Evolutionary conservation across 352 stramenopile genomes (phyloP).

Genomic region (Thalassiosira delicatula): DNA sequence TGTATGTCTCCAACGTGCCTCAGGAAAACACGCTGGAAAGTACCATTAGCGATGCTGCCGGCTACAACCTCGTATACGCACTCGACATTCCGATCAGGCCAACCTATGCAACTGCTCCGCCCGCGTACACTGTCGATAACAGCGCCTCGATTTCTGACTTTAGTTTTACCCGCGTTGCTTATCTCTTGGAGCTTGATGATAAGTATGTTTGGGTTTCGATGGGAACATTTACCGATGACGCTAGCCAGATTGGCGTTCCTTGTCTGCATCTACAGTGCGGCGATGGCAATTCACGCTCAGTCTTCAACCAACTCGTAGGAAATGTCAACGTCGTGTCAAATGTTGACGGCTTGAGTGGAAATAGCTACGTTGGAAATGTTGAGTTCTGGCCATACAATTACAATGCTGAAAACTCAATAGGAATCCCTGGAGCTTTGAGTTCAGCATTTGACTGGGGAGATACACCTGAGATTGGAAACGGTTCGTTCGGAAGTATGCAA

Average conservation of each 20-base stretch:
- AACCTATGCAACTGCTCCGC: no score
- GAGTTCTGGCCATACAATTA: constrained; percentile 2
- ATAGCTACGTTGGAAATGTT: background rate
- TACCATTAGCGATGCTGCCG: background rate
- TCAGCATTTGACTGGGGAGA: background rate
- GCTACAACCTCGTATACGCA: background rate
- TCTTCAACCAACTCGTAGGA: background rate
- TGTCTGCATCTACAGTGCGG: no score
- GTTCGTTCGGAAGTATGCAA: background rate
- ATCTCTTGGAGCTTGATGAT: background rate
- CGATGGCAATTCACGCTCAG: background rate
- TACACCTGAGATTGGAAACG: background rate
- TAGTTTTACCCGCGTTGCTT: background rate
- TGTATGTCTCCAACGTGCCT: background rate
- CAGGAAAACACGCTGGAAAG: no score
- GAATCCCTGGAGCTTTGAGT: background rate
- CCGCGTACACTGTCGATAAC: no score
- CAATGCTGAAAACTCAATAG: background rate
- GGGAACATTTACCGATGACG: background rate
- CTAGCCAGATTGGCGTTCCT: background rate
- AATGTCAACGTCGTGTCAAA: background rate
- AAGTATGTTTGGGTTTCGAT: background rate
- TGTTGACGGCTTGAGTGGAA: background rate
- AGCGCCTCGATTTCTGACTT: no score
- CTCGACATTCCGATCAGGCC: no score